Percentiles rank a stretch among this genome's conserved stretches.
These are phyloP conservation scores for Astrothelium macrocarpum DNA, from an alignment of 495 filamentous ascomycete species.

Conservation along the genomic window DNA sequence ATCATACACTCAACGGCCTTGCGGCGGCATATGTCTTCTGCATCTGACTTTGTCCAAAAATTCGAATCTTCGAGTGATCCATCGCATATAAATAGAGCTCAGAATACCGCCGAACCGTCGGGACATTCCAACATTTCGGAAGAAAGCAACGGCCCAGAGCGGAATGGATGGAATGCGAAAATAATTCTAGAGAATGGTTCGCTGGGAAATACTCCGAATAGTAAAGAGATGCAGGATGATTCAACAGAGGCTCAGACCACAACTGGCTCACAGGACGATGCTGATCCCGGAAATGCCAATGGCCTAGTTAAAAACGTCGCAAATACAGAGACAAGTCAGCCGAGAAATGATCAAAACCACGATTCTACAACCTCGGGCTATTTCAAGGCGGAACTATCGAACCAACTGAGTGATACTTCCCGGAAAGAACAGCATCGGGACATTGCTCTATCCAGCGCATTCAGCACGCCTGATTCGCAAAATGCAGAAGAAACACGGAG, in stretches of 20 bases:
- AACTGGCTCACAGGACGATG: too few species aligned
- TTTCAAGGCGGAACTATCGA: neutral
- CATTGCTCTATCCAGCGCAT: neutral
- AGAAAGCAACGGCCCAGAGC: neutral
- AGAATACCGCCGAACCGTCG: neutral
- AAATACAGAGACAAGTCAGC: neutral
- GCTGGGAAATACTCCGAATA: neutral
- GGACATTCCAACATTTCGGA: too few species aligned
- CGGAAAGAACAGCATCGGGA: neutral
- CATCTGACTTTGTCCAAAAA: neutral
- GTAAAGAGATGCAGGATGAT: too few species aligned
- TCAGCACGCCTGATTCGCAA: neutral
- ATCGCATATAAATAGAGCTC: neutral
- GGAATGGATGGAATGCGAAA: neutral
- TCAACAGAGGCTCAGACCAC: too few species aligned
- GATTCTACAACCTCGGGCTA: neutral
- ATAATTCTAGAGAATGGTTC: neutral
- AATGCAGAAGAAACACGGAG: neutral
- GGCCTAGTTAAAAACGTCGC: too few species aligned
- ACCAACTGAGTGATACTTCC: neutral
- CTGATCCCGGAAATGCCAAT: too few species aligned
- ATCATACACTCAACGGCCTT: neutral
- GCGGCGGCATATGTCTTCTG: conserved; percentile 1
- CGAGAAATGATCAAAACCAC: neutral
- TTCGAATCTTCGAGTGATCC: neutral